Evolutionary conservation across 2,329 filamentous ascomycete genomes (phyloP).

Genomic region (Trichoderma pleuroti): DNA sequence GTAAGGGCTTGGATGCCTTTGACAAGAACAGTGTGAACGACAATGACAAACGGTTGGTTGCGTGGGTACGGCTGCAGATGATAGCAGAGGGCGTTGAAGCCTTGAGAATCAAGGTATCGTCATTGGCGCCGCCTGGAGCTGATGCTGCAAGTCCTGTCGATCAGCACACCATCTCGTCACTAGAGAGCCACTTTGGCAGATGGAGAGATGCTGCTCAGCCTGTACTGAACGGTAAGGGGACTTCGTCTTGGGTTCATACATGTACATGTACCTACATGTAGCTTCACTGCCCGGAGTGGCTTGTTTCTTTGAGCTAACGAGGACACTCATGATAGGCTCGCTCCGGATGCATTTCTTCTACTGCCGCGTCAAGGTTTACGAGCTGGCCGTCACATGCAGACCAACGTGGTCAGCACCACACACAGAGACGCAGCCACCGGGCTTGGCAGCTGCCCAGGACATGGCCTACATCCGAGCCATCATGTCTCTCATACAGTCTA

Average conservation of each 20-base stretch:
- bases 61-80: neutral
- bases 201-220: neutral
- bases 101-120: neutral
- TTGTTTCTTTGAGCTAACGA: neutral
- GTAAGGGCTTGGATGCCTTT: neutral
- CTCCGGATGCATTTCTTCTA: constrained; percentile 5
- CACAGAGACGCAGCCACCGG: neutral
- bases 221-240: neutral
- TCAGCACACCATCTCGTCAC: neutral
- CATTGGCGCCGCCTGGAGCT: neutral
- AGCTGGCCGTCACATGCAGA: neutral
- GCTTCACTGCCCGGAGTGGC: neutral
- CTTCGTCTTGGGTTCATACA: neutral
- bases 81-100: neutral
- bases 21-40: neutral
- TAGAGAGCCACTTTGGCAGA: neutral
- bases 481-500: neutral
- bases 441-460: neutral
- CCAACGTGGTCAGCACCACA: neutral
- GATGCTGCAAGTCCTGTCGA: neutral
- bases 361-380: neutral
- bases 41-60: neutral
- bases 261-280: neutral
- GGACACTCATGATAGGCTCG: neutral
- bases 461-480: neutral